These are phyloP conservation scores for Auricularia auricula-judae DNA, from an alignment of 768 basidiomycete genomes.

Conservation along the genomic window DNA sequence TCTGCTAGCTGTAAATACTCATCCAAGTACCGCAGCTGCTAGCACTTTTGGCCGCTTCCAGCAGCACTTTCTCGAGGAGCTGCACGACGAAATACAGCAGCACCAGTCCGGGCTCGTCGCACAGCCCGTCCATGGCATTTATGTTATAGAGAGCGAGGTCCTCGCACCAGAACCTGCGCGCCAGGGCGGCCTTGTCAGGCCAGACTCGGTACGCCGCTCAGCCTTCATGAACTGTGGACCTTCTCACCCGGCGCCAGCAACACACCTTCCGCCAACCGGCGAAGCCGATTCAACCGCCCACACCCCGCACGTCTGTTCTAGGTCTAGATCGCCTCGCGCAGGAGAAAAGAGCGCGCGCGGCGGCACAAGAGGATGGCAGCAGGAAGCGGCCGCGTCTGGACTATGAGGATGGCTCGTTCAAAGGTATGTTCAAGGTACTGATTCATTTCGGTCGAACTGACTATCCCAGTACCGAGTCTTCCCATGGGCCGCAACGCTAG, in stretches of 20 bases:
- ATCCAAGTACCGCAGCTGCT: conserved; percentile 37
- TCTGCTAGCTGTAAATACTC: no score
- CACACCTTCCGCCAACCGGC: conserved; percentile 76
- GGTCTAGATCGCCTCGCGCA: conserved; percentile 82
- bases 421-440: conserved; percentile 41
- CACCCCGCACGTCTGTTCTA: conserved; percentile 67
- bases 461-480: conserved; percentile 57
- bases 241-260: conserved; percentile 30
- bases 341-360: conserved; percentile 64
- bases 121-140: conserved; percentile 64
- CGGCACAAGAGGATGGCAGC: conserved; percentile 32
- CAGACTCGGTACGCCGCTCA: conserved; percentile 40
- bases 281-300: conserved; percentile 62
- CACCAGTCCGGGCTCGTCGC: conserved; percentile 38
- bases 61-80: conserved; percentile 61
- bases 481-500: conserved; percentile 58
- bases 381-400: conserved; percentile 57
- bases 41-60: conserved; percentile 80
- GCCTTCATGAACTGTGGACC: neutral
- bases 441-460: neutral
- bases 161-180: conserved; percentile 70
- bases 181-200: conserved; percentile 65
- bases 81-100: conserved; percentile 73
- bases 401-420: conserved; percentile 67
- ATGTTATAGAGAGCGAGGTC: conserved; percentile 69